A percentile compares a stretch with the other conserved stretches of the same genome.
phyloP scores from a whole-genome alignment of 2,329 filamentous ascomycete genomes.

The Graphiopsis chlorocephala region DNA sequence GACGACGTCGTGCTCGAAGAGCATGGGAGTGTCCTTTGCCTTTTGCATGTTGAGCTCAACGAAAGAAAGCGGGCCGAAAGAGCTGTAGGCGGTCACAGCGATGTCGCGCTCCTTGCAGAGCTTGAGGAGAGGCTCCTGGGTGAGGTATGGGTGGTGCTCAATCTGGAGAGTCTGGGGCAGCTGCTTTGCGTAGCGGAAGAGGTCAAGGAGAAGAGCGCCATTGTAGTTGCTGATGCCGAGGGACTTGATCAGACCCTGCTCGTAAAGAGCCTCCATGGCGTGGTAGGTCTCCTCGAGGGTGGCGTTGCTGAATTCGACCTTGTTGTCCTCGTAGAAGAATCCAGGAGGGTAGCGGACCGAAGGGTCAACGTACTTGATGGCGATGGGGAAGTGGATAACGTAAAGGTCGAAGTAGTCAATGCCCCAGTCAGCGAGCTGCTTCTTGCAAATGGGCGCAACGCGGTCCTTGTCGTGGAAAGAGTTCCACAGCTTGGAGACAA shows the following conservation, averaged over 20 bases:
- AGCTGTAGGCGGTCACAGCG: slow-evolving; percentile 77
- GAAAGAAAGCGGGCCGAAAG: slow-evolving; percentile 77
- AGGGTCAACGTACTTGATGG: slow-evolving; percentile 82
- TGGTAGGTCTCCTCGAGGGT: slow-evolving; percentile 78
- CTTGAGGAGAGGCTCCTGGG: slow-evolving; percentile 68
- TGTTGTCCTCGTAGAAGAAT: slow-evolving; percentile 64
- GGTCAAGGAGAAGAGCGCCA: slow-evolving; percentile 71
- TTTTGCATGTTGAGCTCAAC: slow-evolving; percentile 71
- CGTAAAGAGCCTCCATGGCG: slow-evolving; percentile 73
- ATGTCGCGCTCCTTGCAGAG: slow-evolving; percentile 69
- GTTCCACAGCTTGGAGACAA: slow-evolving; percentile 92
- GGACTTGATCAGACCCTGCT: slow-evolving; percentile 64
- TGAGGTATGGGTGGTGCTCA: slow-evolving; percentile 87
- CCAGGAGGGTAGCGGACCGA: slow-evolving; percentile 74
- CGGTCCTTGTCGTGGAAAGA: slow-evolving; percentile 79
- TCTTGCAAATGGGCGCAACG: slow-evolving; percentile 71
- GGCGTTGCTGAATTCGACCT: slow-evolving; percentile 64
- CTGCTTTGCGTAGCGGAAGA: slow-evolving; percentile 73
- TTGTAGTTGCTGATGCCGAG: slow-evolving; percentile 86
- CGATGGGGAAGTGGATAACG: slow-evolving; percentile 77
- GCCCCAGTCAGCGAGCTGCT: slow-evolving; percentile 78
- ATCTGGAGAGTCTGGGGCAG: slow-evolving; percentile 77
- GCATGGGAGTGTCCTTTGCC: slow-evolving; percentile 61
- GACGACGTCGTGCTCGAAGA: slow-evolving; percentile 69
- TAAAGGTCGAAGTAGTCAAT: slow-evolving; percentile 86